phyloP scores from a whole-genome alignment of 2,329 filamentous ascomycete species.

The Colletotrichum agaves region DNA sequence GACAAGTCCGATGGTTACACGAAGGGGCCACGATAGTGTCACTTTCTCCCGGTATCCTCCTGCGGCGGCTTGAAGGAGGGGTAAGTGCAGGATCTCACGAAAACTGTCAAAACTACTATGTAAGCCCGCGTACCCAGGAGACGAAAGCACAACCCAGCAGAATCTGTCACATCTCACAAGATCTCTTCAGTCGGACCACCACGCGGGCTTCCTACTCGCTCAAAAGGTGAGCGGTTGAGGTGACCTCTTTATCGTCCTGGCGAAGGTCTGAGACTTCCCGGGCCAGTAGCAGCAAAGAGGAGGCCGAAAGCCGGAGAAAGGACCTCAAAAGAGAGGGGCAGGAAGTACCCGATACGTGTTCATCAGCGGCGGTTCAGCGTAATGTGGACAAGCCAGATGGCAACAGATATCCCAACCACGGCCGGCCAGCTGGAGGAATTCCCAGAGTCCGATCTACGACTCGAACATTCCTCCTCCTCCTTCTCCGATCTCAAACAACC shows the following conservation, averaged over 20 bases:
- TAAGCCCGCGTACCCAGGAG: conserved; percentile 5
- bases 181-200: background rate
- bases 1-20: background rate
- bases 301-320: background rate
- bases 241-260: background rate
- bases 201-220: too few species aligned
- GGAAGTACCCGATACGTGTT: background rate
- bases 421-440: conserved; percentile 12
- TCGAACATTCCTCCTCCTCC: conserved; percentile 11
- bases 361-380: background rate
- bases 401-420: background rate
- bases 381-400: background rate
- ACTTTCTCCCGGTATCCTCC: background rate
- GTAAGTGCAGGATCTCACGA: conserved; percentile 35
- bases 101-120: conserved; percentile 19
- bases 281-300: background rate
- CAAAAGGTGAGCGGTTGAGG: background rate
- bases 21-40: background rate
- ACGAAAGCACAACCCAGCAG: background rate
- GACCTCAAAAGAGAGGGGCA: too few species aligned
- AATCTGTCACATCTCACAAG: conserved; percentile 27
- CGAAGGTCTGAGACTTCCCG: background rate
- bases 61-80: conserved; percentile 4
- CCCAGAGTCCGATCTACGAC: conserved; percentile 13
- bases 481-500: conserved; percentile 22